A percentile compares a stretch with the other conserved stretches of the same genome.
Conservation (phyloP, 139 green algal species). For the Chlorella vulgaris region DNA sequence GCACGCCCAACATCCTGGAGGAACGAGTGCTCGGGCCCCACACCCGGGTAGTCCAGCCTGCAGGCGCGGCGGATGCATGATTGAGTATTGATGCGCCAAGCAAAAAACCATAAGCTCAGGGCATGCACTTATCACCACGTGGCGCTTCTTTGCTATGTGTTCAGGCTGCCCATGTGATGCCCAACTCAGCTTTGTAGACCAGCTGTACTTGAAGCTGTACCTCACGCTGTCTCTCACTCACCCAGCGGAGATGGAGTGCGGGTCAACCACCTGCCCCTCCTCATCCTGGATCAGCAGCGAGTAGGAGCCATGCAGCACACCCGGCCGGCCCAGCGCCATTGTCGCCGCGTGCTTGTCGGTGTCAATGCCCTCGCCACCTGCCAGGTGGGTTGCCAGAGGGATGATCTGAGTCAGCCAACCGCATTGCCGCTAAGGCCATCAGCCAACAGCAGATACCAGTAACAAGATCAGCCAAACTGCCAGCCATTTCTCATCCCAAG, state of each 20-base stretch:
- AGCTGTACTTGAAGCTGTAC: no score
- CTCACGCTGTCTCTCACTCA: no score
- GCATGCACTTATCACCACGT: no score
- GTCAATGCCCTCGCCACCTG: conserved; percentile 88
- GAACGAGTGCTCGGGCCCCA: conserved; percentile 98
- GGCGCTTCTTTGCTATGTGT: no score
- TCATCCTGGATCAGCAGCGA: conserved; percentile 96
- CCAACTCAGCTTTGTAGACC: no score
- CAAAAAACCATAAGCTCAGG: neutral
- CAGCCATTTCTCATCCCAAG: no score
- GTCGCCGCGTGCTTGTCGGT: conserved; percentile 97
- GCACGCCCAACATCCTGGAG: conserved; percentile 93
- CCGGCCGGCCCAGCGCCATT: conserved; percentile 90
- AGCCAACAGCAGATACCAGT: no score
- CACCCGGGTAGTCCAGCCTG: conserved; percentile 97
- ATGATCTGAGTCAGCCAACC: neutral
- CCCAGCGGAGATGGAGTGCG: conserved; percentile 96
- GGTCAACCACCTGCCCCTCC: conserved; percentile 98
- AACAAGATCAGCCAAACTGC: no score
- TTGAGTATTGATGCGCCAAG: neutral
- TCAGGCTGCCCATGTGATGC: no score
- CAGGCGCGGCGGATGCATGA: neutral
- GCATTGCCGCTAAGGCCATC: no score
- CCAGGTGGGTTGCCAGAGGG: neutral
- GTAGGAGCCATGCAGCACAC: conserved; percentile 96